These are phyloP conservation scores for Astrocystis sublimbata DNA, from an alignment of 495 filamentous ascomycete species.

Conservation along the genomic window DNA sequence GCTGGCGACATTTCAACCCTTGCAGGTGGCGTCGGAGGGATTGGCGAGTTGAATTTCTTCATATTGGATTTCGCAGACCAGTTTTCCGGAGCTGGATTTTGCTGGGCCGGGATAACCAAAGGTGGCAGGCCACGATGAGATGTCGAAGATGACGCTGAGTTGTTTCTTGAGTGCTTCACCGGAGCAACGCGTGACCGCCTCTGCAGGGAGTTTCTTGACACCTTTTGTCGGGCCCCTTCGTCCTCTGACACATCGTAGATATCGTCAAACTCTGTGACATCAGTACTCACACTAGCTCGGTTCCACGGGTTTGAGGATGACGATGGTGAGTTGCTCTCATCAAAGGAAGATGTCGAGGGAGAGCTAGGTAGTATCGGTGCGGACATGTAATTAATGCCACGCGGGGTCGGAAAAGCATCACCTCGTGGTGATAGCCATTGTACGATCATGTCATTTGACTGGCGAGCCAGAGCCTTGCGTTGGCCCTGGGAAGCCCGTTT, in stretches of 20 bases:
- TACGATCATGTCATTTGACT: conserved; percentile 51
- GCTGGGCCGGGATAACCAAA: conserved; percentile 65
- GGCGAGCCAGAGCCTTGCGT: conserved; percentile 39
- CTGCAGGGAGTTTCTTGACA: conserved; percentile 33
- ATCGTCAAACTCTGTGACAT: conserved; percentile 74
- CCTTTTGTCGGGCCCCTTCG: conserved; percentile 31
- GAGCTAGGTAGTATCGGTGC: conserved; percentile 52
- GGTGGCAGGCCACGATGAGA: conserved; percentile 58
- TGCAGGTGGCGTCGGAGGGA: conserved; percentile 73
- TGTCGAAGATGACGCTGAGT: conserved; percentile 34
- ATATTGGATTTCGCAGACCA: conserved; percentile 44
- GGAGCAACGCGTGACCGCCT: conserved; percentile 38
- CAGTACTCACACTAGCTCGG: conserved; percentile 53
- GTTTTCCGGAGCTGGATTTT: conserved; percentile 31
- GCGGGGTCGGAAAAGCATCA: conserved; percentile 63
- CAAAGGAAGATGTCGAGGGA: conserved; percentile 46
- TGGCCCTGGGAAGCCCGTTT: conserved; percentile 26
- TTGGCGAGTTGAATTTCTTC: conserved; percentile 65
- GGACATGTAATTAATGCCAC: conserved; percentile 59
- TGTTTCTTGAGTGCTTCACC: conserved; percentile 27
- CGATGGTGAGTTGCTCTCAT: conserved; percentile 51
- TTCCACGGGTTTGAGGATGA: conserved; percentile 56
- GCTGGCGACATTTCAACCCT: conserved; percentile 78
- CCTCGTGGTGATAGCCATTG: conserved; percentile 59
- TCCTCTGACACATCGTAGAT: conserved; percentile 83